phyloP scores from a whole-genome alignment of 1,284 basidiomycete species.

The Fistulinella cinereoalba region DNA sequence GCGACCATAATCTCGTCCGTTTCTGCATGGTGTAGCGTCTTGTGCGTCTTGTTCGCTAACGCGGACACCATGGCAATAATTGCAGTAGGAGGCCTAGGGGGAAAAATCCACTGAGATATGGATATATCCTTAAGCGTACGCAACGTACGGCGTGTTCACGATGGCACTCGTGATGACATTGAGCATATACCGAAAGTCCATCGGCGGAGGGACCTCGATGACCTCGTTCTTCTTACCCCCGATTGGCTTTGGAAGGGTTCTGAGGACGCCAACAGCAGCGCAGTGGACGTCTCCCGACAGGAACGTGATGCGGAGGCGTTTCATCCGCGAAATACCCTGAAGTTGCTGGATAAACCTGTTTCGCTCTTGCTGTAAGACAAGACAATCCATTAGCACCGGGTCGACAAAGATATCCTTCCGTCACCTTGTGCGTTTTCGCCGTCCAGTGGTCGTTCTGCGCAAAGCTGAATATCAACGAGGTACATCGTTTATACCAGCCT shows the following conservation, averaged over 20 bases:
- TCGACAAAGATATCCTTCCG: background rate
- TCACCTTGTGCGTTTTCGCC: slow-evolving; percentile 73
- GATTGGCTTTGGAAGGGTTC: slow-evolving; percentile 47
- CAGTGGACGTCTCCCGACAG: slow-evolving; percentile 93
- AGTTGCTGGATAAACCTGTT: slow-evolving; percentile 85
- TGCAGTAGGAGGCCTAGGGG: slow-evolving; percentile 66
- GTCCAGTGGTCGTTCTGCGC: slow-evolving; percentile 87
- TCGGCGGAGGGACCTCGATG: slow-evolving; percentile 45
- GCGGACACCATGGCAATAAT: slow-evolving; percentile 81
- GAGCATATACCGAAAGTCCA: slow-evolving; percentile 85
- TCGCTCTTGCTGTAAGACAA: slow-evolving; percentile 68
- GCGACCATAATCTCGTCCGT: slow-evolving; percentile 86
- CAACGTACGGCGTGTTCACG: slow-evolving; percentile 73
- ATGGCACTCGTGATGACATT: slow-evolving; percentile 80
- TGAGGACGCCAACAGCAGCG: slow-evolving; percentile 77
- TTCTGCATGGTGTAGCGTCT: slow-evolving; percentile 68
- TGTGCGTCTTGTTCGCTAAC: slow-evolving; percentile 81
- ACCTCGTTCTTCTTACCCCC: slow-evolving; percentile 45
- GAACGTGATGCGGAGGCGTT: slow-evolving; percentile 73
- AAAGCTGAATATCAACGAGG: slow-evolving; percentile 1
- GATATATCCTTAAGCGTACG: slow-evolving; percentile 5
- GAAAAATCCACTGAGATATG: slow-evolving; percentile 14
- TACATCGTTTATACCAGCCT: background rate
- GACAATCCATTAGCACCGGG: background rate
- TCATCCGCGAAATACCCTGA: slow-evolving; percentile 64